Conservation (phyloP, 441 rosid genomes). For the Jatropha podagrica region DNA sequence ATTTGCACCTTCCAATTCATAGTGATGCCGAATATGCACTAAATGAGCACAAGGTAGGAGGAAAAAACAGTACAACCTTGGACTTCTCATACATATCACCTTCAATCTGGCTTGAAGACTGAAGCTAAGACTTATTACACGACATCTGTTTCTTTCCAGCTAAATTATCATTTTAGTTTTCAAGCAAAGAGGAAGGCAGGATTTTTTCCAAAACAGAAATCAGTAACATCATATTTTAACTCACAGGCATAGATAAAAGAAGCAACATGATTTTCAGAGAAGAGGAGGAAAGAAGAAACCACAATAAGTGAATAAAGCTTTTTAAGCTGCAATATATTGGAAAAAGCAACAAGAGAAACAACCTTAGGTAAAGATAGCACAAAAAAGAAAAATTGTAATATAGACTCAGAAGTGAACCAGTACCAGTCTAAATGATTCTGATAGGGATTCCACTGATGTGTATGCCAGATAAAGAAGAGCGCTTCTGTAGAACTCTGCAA, state of each 20-base stretch:
- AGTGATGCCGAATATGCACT: neutral
- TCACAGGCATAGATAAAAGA: neutral
- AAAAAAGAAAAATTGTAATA: neutral
- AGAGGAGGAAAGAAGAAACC: neutral
- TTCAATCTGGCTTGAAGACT: neutral
- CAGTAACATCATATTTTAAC: neutral
- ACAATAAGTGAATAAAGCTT: neutral
- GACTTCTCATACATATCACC: neutral
- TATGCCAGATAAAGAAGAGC: conserved; percentile 97
- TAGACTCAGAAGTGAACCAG: neutral
- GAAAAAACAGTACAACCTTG: neutral
- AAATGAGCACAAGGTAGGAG: neutral
- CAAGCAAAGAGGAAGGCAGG: neutral
- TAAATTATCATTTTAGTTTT: neutral
- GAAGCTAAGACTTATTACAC: neutral
- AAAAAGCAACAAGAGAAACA: neutral
- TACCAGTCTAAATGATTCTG: conserved; percentile 95
- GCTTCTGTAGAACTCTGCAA: conserved; percentile 84
- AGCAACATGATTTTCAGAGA: neutral
- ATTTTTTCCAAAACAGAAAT: neutral
- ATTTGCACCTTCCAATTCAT: neutral
- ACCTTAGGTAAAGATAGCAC: neutral
- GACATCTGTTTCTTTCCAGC: neutral
- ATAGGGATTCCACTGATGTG: conserved; percentile 88
- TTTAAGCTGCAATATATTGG: neutral